Conservation (phyloP, 768 basidiomycete species). For the Auriculariales sp. region DNA sequence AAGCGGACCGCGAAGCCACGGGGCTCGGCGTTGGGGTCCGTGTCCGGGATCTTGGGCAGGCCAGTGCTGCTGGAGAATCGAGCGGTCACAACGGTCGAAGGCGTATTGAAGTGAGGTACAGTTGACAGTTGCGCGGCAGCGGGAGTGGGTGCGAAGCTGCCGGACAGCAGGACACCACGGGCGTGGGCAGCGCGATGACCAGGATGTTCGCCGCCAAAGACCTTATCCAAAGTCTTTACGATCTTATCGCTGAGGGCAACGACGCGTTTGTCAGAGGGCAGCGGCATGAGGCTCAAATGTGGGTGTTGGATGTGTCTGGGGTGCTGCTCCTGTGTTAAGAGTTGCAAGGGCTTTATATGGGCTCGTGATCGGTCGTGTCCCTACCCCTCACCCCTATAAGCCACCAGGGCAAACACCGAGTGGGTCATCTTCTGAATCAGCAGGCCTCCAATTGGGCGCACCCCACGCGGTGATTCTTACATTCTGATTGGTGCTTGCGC, state of each 20-base stretch:
- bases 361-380: too few species aligned
- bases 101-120: conserved; percentile 7
- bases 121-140: conserved; percentile 3
- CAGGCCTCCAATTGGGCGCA: too few species aligned
- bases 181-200: conserved; percentile 6
- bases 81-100: conserved; percentile 4
- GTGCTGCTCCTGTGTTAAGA: too few species aligned
- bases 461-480: too few species aligned
- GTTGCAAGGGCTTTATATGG: too few species aligned
- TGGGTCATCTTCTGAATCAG: too few species aligned
- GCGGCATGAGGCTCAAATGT: too few species aligned
- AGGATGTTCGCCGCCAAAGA: neutral
- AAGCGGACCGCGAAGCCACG: conserved; percentile 10
- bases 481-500: too few species aligned
- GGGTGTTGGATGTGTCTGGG: too few species aligned
- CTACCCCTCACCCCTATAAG: too few species aligned
- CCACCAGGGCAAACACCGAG: too few species aligned
- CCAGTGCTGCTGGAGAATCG: conserved; percentile 10
- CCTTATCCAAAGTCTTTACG: neutral
- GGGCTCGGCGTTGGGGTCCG: conserved; percentile 10
- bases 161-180: conserved; percentile 6
- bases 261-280: neutral
- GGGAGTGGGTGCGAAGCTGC: conserved; percentile 8
- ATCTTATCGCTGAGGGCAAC: neutral
- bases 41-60: conserved; percentile 9